Percentiles rank a stretch among this genome's conserved stretches.
phyloP scores from a whole-genome alignment of 345 rosid genomes.

The Passiflora organensis region DNA sequence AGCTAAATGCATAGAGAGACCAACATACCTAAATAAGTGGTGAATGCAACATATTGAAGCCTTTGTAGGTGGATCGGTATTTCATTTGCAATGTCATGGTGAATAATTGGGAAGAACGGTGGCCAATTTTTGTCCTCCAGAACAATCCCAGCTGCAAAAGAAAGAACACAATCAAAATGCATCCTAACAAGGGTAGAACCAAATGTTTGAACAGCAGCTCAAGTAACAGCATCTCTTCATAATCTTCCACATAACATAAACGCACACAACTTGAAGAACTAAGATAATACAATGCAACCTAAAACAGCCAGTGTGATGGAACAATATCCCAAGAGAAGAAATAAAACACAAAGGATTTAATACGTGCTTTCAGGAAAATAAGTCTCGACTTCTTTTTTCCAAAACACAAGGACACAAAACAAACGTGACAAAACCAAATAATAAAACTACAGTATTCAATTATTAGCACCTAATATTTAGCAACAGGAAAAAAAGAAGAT shows the following conservation, averaged over 20 bases:
- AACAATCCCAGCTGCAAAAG: constrained; percentile 28
- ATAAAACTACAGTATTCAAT: too few species aligned
- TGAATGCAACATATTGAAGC: constrained; percentile 31
- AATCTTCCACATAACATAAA: neutral
- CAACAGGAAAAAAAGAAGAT: too few species aligned
- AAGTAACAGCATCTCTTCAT: neutral
- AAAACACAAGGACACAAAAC: neutral
- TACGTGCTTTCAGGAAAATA: too few species aligned
- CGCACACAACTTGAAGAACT: neutral
- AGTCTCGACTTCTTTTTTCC: too few species aligned
- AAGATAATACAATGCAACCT: too few species aligned
- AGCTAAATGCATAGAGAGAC: neutral
- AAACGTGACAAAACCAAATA: neutral
- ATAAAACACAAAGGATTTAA: too few species aligned
- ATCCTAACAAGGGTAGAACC: too few species aligned
- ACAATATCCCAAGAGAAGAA: too few species aligned
- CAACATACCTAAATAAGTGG: constrained; percentile 25
- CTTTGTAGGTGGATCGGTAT: constrained; percentile 29
- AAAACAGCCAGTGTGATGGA: too few species aligned
- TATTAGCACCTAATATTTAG: too few species aligned
- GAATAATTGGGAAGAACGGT: constrained; percentile 31
- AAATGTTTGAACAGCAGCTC: too few species aligned
- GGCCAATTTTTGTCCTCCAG: constrained; percentile 37
- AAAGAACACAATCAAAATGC: neutral
- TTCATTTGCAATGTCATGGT: constrained; percentile 29